phyloP scores from a whole-genome alignment of 2,329 filamentous ascomycete species.

The Bipolaris bicolor region DNA sequence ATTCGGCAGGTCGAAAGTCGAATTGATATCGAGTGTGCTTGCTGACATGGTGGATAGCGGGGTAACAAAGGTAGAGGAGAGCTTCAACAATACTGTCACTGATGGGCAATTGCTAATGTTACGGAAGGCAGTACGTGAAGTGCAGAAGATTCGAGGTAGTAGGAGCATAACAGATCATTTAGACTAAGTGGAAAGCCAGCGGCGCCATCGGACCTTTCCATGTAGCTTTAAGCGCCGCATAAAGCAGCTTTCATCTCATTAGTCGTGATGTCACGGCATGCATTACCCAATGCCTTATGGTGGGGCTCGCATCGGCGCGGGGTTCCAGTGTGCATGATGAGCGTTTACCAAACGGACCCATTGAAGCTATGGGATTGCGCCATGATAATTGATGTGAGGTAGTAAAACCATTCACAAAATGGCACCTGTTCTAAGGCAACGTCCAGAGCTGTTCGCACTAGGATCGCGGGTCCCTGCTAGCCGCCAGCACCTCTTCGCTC shows the following conservation, averaged over 20 bases:
- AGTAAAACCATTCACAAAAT: background rate
- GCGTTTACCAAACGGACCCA: background rate
- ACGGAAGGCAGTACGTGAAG: conserved; percentile 6
- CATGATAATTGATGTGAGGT: background rate
- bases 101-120: background rate
- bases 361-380: background rate
- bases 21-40: conserved; percentile 51
- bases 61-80: conserved; percentile 13
- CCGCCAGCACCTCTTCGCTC: background rate
- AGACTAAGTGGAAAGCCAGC: background rate
- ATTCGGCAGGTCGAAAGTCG: conserved; percentile 59
- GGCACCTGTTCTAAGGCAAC: background rate
- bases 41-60: conserved; percentile 23
- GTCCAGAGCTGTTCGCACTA: conserved; percentile 6
- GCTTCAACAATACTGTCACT: conserved; percentile 14
- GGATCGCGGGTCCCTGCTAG: background rate
- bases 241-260: conserved; percentile 6
- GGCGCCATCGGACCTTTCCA: background rate
- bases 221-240: conserved; percentile 7
- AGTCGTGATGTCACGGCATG: conserved; percentile 29
- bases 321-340: background rate
- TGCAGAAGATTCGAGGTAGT: conserved; percentile 8
- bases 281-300: conserved; percentile 6
- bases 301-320: conserved; percentile 9
- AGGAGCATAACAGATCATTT: conserved; percentile 17